A percentile compares a stretch with the other conserved stretches of the same genome.
Evolutionary conservation across 2,329 filamentous ascomycete species (phyloP).

Genomic region (Epichloe amarillans): DNA sequence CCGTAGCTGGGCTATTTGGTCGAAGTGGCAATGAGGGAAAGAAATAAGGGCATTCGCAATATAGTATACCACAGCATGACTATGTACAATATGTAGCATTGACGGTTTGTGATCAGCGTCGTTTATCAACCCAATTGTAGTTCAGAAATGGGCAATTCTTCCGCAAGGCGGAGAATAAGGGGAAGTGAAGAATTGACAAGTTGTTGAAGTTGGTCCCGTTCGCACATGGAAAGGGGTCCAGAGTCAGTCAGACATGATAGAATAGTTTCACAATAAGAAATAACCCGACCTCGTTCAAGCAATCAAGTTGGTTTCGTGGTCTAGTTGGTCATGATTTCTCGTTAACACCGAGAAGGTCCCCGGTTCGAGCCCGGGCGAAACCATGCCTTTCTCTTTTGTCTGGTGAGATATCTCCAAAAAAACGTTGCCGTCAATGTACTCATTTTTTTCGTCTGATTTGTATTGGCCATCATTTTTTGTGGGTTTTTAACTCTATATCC

Average conservation of each 20-base stretch:
- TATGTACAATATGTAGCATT: background rate
- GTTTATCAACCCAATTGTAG: background rate
- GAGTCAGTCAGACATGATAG: no score
- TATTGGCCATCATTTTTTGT: no score
- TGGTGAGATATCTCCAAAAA: accelerated
- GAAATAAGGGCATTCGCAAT: background rate
- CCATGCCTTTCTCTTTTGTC: conserved; percentile 15
- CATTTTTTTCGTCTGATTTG: no score
- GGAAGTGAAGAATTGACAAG: no score
- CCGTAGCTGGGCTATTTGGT: conserved; percentile 17
- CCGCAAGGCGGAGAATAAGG: no score
- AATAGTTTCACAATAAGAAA: accelerated
- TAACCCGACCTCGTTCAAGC: accelerated
- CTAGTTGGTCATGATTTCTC: conserved; percentile 28
- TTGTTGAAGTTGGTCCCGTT: no score
- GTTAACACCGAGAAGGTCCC: conserved; percentile 28
- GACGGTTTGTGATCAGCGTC: background rate
- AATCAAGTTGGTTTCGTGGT: conserved; percentile 19
- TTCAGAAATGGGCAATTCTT: no score
- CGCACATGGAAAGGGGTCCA: no score
- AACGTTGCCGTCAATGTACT: accelerated
- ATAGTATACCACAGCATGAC: background rate
- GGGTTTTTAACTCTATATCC: no score
- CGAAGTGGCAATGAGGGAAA: conserved; percentile 12
- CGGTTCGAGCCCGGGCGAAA: conserved; percentile 27